These are phyloP conservation scores for Kwoniella sp. DNA, from an alignment of 768 basidiomycete species.

Conservation along the genomic window DNA sequence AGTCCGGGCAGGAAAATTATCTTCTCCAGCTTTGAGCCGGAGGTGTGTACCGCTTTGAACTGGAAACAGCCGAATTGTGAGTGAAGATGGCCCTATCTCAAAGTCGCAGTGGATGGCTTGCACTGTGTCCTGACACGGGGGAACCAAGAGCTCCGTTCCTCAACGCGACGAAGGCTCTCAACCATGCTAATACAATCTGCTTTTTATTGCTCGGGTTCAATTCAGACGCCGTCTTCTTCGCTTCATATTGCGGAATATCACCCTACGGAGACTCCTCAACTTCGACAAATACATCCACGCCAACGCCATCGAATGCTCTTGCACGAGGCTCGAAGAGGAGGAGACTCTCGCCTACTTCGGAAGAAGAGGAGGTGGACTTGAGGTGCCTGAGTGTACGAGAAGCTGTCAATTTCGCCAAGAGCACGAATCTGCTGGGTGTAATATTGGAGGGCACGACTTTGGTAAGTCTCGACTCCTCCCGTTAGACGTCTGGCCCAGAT, in stretches of 20 bases:
- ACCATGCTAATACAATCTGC: too few species aligned
- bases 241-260: constrained; percentile 77
- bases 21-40: constrained; percentile 89
- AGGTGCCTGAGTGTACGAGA: constrained; percentile 72
- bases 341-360: constrained; percentile 34
- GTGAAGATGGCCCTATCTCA: constrained; percentile 9
- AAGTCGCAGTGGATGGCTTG: too few species aligned
- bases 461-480: constrained; percentile 61
- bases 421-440: constrained; percentile 89
- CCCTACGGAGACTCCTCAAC: constrained; percentile 27
- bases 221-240: constrained; percentile 79
- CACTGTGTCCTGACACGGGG: too few species aligned
- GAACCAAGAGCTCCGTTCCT: too few species aligned
- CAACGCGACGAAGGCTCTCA: too few species aligned
- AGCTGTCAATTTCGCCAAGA: constrained; percentile 88
- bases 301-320: neutral
- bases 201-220: too few species aligned
- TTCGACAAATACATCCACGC: neutral
- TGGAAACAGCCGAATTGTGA: constrained; percentile 99
- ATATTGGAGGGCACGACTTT: constrained; percentile 83
- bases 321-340: constrained; percentile 14
- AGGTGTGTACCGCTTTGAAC: constrained; percentile 85
- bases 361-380: constrained; percentile 58
- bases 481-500: too few species aligned
- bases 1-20: constrained; percentile 72